phyloP scores from a whole-genome alignment of 2,329 filamentous ascomycete genomes.

The Hypoxylon sp. region DNA sequence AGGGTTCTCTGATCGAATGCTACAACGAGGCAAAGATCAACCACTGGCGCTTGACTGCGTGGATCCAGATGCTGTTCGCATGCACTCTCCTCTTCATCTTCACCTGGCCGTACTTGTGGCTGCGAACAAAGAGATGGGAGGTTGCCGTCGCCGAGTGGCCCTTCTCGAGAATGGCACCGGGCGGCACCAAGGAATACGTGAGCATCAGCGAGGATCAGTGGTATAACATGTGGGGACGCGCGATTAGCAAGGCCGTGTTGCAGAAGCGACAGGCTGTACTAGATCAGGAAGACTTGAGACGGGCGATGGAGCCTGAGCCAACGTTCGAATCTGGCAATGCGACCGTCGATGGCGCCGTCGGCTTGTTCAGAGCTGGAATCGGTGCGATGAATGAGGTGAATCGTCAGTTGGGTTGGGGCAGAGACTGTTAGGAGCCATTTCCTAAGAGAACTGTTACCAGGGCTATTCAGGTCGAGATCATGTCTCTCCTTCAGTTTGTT shows the following conservation, averaged over 20 bases:
- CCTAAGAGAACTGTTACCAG: neutral
- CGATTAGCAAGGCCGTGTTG: slow-evolving; percentile 67
- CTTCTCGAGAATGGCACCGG: slow-evolving; percentile 52
- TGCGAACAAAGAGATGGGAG: slow-evolving; percentile 72
- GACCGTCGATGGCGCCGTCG: slow-evolving; percentile 51
- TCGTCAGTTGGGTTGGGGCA: slow-evolving; percentile 63
- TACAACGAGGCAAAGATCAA: slow-evolving; percentile 71
- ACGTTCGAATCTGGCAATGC: slow-evolving; percentile 51
- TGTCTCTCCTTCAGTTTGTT: slow-evolving; percentile 7
- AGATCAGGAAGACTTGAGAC: slow-evolving; percentile 63
- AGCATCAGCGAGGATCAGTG: slow-evolving; percentile 66
- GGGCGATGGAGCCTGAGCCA: slow-evolving; percentile 51
- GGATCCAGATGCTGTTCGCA: slow-evolving; percentile 72
- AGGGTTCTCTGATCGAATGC: slow-evolving; percentile 65
- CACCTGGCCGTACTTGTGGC: slow-evolving; percentile 74
- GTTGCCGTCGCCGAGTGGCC: slow-evolving; percentile 70
- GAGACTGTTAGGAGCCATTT: slow-evolving; percentile 41
- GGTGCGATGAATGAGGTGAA: slow-evolving; percentile 62
- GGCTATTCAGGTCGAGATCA: slow-evolving; percentile 2
- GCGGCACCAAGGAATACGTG: slow-evolving; percentile 58
- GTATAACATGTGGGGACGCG: slow-evolving; percentile 69
- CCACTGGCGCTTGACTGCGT: slow-evolving; percentile 68
- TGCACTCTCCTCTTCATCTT: slow-evolving; percentile 74
- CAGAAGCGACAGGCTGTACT: slow-evolving; percentile 64
- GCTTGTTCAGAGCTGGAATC: slow-evolving; percentile 58